Conservation (phyloP, 2,329 filamentous ascomycete genomes). For the Beauveria scarabaeidicola region DNA sequence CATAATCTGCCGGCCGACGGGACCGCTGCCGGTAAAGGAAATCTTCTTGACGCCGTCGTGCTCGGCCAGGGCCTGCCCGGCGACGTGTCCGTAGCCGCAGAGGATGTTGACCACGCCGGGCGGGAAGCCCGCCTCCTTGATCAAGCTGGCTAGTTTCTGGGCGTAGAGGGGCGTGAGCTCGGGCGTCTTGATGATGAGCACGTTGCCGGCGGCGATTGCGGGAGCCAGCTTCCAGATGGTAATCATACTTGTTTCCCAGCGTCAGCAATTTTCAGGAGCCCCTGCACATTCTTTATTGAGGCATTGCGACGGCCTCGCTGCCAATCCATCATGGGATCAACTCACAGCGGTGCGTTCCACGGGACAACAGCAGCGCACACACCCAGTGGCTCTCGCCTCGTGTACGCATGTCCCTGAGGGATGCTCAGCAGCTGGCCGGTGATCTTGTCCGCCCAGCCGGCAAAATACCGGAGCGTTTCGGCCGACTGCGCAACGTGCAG, state of each 20-base stretch:
- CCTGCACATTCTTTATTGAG: neutral
- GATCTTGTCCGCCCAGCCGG: slow-evolving; percentile 62
- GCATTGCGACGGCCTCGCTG: neutral
- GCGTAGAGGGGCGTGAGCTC: slow-evolving; percentile 55
- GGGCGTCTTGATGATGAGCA: slow-evolving; percentile 51
- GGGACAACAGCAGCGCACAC: slow-evolving; percentile 64
- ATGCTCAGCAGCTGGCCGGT: slow-evolving; percentile 58
- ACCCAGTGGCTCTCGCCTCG: slow-evolving; percentile 58
- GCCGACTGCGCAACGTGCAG: slow-evolving; percentile 11
- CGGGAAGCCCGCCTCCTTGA: slow-evolving; percentile 65
- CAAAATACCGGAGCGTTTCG: slow-evolving; percentile 52
- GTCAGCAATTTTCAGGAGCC: neutral
- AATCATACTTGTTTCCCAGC: neutral
- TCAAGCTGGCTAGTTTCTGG: slow-evolving; percentile 52
- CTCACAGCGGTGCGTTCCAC: slow-evolving; percentile 60
- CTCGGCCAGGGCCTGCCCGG: slow-evolving; percentile 55
- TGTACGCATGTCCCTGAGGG: slow-evolving; percentile 57
- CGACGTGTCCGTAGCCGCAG: slow-evolving; percentile 54
- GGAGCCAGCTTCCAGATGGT: slow-evolving; percentile 65
- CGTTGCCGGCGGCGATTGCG: slow-evolving; percentile 53
- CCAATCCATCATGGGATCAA: neutral
- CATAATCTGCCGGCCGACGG: slow-evolving; percentile 60
- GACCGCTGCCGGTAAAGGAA: slow-evolving; percentile 64
- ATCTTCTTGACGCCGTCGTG: slow-evolving; percentile 63
- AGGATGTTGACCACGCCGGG: slow-evolving; percentile 65